phyloP scores from a whole-genome alignment of 164 flowering plant genomes.

The Nelumbo lutea region DNA sequence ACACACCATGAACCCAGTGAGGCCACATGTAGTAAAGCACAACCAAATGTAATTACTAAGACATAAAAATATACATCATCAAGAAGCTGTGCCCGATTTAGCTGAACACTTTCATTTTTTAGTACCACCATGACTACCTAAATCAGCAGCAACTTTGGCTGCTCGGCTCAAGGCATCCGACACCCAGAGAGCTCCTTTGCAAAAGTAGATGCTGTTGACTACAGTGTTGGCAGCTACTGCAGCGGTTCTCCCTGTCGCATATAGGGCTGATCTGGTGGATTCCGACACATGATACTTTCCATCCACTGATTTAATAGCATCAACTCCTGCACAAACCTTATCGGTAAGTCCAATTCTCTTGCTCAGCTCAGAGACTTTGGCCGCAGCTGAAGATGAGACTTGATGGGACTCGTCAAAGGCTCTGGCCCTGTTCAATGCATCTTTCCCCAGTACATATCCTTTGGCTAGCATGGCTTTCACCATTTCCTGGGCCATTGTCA shows the following conservation, averaged over 20 bases:
- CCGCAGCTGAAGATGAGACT: slow-evolving; percentile 63
- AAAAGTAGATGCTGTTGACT: slow-evolving; percentile 74
- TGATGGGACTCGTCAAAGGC: slow-evolving; percentile 69
- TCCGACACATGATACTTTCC: slow-evolving; percentile 53
- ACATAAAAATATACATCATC: not conserved
- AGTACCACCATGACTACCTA: slow-evolving; percentile 38
- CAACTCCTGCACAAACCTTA: slow-evolving; percentile 57
- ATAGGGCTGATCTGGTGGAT: slow-evolving; percentile 49
- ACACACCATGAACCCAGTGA: too few relatives aligned
- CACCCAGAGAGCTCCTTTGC: slow-evolving; percentile 75
- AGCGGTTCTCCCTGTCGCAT: slow-evolving; percentile 62
- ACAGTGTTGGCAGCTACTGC: slow-evolving; percentile 58
- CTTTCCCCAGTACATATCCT: slow-evolving; percentile 78
- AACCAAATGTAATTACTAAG: not conserved
- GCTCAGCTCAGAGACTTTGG: slow-evolving; percentile 70
- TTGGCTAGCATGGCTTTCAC: slow-evolving; percentile 74
- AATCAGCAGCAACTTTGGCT: slow-evolving; percentile 65
- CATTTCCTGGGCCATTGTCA: slow-evolving; percentile 72
- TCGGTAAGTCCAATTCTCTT: slow-evolving; percentile 64
- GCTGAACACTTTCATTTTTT: slow-evolving; percentile 12
- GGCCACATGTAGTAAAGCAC: too few relatives aligned
- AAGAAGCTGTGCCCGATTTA: not conserved
- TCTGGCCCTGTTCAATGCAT: slow-evolving; percentile 71
- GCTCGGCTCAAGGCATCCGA: slow-evolving; percentile 68
- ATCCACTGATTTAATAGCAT: slow-evolving; percentile 56